These are phyloP conservation scores for Ziziphus jujuba DNA, from an alignment of 306 rosid species.

Conservation along the genomic window DNA sequence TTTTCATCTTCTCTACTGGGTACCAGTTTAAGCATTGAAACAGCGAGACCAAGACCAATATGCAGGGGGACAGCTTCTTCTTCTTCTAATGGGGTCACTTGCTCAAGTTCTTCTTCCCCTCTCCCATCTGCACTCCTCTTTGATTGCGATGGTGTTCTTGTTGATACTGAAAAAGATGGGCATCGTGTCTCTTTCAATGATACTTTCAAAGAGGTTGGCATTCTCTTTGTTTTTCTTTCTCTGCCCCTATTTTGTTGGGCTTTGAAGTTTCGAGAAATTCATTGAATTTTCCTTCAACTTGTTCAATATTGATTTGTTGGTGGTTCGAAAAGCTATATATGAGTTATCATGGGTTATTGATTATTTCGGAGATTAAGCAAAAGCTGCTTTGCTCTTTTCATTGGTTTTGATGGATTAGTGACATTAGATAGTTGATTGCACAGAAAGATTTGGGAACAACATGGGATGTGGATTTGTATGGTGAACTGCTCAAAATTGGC, in stretches of 20 bases:
- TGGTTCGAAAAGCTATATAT: not conserved
- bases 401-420: constrained; percentile 14
- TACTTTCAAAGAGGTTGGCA: constrained; percentile 76
- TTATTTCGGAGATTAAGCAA: constrained; percentile 5
- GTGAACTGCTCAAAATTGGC: constrained; percentile 94
- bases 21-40: constrained; percentile 23
- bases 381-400: not conserved
- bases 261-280: constrained; percentile 3
- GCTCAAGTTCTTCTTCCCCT: constrained; percentile 55
- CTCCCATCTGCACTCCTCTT: constrained; percentile 90
- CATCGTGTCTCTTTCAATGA: constrained; percentile 92
- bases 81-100: constrained; percentile 41
- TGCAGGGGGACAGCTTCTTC: constrained; percentile 4
- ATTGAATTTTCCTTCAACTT: not conserved
- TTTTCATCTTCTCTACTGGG: constrained; percentile 45
- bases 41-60: constrained; percentile 21
- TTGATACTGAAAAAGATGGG: constrained; percentile 95
- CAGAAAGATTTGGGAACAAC: constrained; percentile 87
- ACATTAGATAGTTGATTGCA: constrained; percentile 12
- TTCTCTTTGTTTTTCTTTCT: not conserved
- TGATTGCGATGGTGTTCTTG: constrained; percentile 97
- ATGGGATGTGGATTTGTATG: constrained; percentile 95
- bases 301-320: not conserved
- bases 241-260: not conserved
- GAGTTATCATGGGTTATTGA: not conserved